These are phyloP conservation scores for Colletotrichum sp. DNA, from an alignment of 2,329 filamentous ascomycete genomes.

Conservation along the genomic window DNA sequence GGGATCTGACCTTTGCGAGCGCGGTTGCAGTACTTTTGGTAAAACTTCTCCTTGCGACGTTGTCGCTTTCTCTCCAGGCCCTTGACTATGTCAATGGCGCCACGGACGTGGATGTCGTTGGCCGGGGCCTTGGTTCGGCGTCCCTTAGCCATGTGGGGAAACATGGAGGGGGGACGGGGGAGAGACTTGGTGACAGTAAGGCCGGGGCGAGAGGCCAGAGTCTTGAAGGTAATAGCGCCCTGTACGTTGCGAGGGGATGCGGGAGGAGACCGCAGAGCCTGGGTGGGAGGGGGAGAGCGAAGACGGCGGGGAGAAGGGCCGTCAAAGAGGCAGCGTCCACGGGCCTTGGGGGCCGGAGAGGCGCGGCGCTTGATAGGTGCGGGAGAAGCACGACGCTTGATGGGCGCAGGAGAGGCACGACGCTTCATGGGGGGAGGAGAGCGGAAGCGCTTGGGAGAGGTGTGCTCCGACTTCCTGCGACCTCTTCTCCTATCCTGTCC, in stretches of 20 bases:
- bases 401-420: constrained; percentile 46
- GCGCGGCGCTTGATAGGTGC: constrained; percentile 49
- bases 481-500: constrained; percentile 56
- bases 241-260: constrained; percentile 47
- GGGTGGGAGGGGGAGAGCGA: constrained; percentile 72
- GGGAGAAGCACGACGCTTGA: constrained; percentile 53
- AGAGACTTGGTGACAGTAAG: constrained; percentile 84
- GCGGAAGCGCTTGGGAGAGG: constrained; percentile 50
- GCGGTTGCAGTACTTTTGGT: constrained; percentile 87
- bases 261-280: constrained; percentile 51
- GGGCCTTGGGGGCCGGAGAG: constrained; percentile 43
- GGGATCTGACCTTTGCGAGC: constrained; percentile 70
- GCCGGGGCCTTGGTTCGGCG: constrained; percentile 35
- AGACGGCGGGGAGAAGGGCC: constrained; percentile 72
- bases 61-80: constrained; percentile 94
- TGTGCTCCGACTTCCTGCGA: constrained; percentile 54
- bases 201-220: constrained; percentile 63
- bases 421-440: constrained; percentile 54
- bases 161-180: constrained; percentile 77
- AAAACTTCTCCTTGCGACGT: constrained; percentile 89
- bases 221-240: constrained; percentile 45
- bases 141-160: constrained; percentile 56
- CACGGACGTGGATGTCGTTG: constrained; percentile 72
- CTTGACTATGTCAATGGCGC: constrained; percentile 97
- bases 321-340: constrained; percentile 62